Base-by-base conservation (phyloP, 495 filamentous ascomycete genomes). In the Annulohypoxylon moriforme region DNA sequence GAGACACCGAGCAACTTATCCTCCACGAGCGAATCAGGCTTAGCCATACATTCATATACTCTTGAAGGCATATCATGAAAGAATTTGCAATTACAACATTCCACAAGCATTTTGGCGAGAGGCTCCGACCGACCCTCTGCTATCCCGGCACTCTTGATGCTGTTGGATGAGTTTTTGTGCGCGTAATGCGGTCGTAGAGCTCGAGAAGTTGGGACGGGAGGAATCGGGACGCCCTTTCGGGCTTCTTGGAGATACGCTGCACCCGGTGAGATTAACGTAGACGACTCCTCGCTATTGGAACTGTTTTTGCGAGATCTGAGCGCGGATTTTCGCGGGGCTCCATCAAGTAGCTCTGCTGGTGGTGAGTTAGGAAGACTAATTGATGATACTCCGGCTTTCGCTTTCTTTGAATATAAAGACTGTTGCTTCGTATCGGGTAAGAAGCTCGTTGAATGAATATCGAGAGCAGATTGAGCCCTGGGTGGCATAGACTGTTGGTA, bases 21-120 rank as follows among this genome's bases (percentile, higher is more conserved):
- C 64, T 84, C 77, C 1, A 85, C 81, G 16, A 87, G 76, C 22
- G 82, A 83, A 61, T 90, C 88, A 9, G 89, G 87, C 69, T 86
- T 88, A 18, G 89, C 88, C 84, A 93, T 91, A 73, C 86, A 90
- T 60, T 91, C 89, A 73, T 94, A 94, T 56, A 92, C 82, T 46
- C 89, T 88, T 9, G 89, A 90, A 9, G 92, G 92, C 78, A 93
- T 87, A 71, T 94, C 92, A 78, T 94, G 91, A 85, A 90, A 94
- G 77, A 90, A 93, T 60, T 89, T 89, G 84, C 92, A 95, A 60
- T 84, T 86, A 77, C 92, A 95, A 76, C 92, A 95, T 62, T 94
- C 89, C 5, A 94, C 91, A 65, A 95, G 89, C 64, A 93, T 82
- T 78, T 94, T 95, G 34, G 88, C 89, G 46, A 94, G 77, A 0